phyloP scores from a whole-genome alignment of 2,329 filamentous ascomycete genomes.

The Scedosporium apiospermum region DNA sequence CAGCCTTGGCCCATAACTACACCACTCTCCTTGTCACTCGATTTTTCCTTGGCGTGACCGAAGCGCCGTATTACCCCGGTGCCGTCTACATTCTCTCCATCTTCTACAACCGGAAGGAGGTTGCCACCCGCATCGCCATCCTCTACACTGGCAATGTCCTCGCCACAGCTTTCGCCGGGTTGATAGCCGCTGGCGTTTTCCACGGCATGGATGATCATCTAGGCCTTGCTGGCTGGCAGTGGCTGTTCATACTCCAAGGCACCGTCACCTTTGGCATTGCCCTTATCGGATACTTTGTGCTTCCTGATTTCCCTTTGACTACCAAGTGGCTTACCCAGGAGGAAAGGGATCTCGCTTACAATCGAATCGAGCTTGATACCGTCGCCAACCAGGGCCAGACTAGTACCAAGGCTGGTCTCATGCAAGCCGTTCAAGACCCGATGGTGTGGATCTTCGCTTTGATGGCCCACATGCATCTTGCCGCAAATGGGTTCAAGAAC shows the following conservation, averaged over 20 bases:
- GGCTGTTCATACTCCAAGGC: constrained; percentile 62
- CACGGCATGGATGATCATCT: constrained; percentile 43
- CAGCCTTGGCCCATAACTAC: constrained; percentile 24
- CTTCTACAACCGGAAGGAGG: constrained; percentile 54
- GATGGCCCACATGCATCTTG: constrained; percentile 41
- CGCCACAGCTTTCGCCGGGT: constrained; percentile 57
- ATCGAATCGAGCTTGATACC: constrained; percentile 32
- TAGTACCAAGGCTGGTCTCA: constrained; percentile 14
- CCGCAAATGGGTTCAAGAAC: constrained; percentile 34
- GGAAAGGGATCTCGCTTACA: constrained; percentile 34
- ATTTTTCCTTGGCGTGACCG: constrained; percentile 29
- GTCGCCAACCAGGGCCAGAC: constrained; percentile 15
- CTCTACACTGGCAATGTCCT: constrained; percentile 52
- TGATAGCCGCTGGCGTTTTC: constrained; percentile 55
- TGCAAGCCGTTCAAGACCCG: constrained; percentile 28
- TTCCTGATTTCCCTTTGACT: constrained; percentile 36
- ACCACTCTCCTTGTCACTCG: constrained; percentile 23
- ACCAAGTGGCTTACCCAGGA: constrained; percentile 33
- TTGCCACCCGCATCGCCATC: constrained; percentile 54
- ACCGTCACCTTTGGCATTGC: constrained; percentile 27
- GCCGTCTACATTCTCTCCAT: constrained; percentile 27
- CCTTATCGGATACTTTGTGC: constrained; percentile 20
- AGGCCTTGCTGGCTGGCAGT: constrained; percentile 53
- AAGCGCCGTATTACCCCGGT: constrained; percentile 28
- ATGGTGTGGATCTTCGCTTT: constrained; percentile 35